phyloP scores from a whole-genome alignment of 176 grass and related monocot species.

The Oryza rufipogon region DNA sequence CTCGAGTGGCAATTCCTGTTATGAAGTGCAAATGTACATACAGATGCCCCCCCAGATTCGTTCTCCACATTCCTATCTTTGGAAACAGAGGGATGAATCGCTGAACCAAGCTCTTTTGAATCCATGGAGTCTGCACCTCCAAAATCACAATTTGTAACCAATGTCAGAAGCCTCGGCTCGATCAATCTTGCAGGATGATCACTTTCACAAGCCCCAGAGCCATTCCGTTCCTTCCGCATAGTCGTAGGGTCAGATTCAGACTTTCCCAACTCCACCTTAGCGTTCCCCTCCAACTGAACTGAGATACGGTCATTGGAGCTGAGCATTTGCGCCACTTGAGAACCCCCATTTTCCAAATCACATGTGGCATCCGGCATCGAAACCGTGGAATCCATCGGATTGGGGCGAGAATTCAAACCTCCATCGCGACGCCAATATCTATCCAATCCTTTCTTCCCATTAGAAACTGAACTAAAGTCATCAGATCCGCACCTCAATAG shows the following conservation, averaged over 20 bases:
- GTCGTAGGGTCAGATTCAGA: constrained; percentile 1
- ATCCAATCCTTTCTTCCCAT: constrained; percentile 13
- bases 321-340: not conserved
- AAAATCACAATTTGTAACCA: not conserved
- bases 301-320: constrained; percentile 20
- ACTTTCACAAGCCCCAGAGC: not conserved
- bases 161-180: not conserved
- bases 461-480: not conserved
- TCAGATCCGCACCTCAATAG: constrained; percentile 14
- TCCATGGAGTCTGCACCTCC: not conserved
- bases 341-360: constrained; percentile 22
- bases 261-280: not conserved
- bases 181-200: not conserved
- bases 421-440: not conserved
- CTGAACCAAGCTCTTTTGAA: not conserved
- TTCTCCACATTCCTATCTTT: constrained; percentile 3
- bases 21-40: not conserved
- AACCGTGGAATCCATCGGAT: constrained; percentile 1
- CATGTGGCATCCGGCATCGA: not conserved
- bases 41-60: constrained; percentile 13
- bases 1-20: constrained; percentile 15
- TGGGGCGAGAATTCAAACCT: not conserved
- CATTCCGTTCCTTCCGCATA: not conserved
- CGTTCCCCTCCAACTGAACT: not conserved
- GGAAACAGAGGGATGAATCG: not conserved